Evolutionary conservation across 352 stramenopile genomes (phyloP).

Genomic region (Pythium sukuiense): DNA sequence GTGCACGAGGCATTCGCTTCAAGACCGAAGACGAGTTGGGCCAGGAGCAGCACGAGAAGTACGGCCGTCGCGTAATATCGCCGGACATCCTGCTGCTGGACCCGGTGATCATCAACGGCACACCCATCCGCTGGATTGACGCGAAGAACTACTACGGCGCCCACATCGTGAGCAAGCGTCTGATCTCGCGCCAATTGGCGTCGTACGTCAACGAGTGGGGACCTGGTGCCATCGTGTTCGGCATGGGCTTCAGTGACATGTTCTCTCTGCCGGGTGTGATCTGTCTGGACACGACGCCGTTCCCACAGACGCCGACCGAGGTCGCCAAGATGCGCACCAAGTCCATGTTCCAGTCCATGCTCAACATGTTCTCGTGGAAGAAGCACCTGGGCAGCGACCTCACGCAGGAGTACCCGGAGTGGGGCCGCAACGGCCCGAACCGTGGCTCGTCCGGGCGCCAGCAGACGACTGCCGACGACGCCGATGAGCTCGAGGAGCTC

Average conservation of each 20-base stretch:
- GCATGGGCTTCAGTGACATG: conserved; percentile 89
- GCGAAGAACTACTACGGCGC: conserved; percentile 89
- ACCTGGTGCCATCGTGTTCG: conserved; percentile 80
- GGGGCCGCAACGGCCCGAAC: neutral
- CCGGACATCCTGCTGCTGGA: conserved; percentile 81
- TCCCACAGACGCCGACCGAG: conserved; percentile 73
- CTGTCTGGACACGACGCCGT: conserved; percentile 81
- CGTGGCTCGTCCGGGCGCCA: neutral
- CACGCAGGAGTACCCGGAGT: conserved; percentile 60
- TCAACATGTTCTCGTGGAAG: conserved; percentile 75
- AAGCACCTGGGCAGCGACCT: conserved; percentile 77
- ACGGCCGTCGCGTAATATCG: conserved; percentile 76
- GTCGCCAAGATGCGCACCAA: conserved; percentile 75
- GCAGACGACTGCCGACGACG: conserved; percentile 10
- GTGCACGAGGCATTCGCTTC: conserved; percentile 58
- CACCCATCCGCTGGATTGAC: conserved; percentile 85
- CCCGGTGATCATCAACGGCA: conserved; percentile 81
- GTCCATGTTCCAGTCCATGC: conserved; percentile 66
- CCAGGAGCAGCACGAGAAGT: conserved; percentile 56
- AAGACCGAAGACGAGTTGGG: conserved; percentile 78
- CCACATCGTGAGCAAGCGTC: conserved; percentile 86
- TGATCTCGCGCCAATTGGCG: conserved; percentile 78
- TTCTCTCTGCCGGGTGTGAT: conserved; percentile 79
- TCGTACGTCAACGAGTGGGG: conserved; percentile 89
- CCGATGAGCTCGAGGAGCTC: conserved; percentile 8